Evolutionary conservation across 176 grass and related monocot species (phyloP).

Genomic region (Echinochloa phyllopogon): DNA sequence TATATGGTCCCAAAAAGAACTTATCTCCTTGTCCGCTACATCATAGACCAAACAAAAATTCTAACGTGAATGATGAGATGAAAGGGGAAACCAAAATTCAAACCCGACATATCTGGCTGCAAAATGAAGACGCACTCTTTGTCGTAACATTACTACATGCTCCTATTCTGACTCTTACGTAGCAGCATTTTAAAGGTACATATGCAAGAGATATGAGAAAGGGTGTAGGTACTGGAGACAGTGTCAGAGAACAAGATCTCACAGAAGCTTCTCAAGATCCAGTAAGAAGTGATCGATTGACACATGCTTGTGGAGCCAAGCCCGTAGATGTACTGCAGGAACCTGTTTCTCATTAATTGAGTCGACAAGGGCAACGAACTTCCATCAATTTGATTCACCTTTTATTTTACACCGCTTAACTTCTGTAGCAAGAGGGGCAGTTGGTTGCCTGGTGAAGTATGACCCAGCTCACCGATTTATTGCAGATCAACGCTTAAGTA

Average conservation of each 20-base stretch:
- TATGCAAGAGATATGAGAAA: slow-evolving; percentile 29
- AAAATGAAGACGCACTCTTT: not conserved
- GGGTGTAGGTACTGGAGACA: slow-evolving; percentile 18
- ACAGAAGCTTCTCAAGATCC: slow-evolving; percentile 50
- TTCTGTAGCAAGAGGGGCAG: not conserved
- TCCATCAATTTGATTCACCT: slow-evolving; percentile 46
- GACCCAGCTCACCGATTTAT: slow-evolving; percentile 32
- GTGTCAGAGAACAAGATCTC: slow-evolving; percentile 49
- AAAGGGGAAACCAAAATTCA: not conserved
- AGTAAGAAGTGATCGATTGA: slow-evolving; percentile 37
- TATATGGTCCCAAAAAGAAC: slow-evolving; percentile 21
- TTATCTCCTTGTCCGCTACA: not conserved
- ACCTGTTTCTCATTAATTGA: slow-evolving; percentile 52
- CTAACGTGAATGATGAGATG: not conserved
- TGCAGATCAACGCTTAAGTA: slow-evolving; percentile 38
- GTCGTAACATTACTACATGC: slow-evolving; percentile 3
- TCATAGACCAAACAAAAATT: not conserved
- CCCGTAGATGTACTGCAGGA: slow-evolving; percentile 35
- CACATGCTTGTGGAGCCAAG: slow-evolving; percentile 39
- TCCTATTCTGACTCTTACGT: not conserved
- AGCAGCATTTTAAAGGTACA: slow-evolving; percentile 15
- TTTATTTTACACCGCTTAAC: slow-evolving; percentile 6
- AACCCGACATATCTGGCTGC: not conserved
- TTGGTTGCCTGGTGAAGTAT: slow-evolving; percentile 39
- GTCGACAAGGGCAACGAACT: slow-evolving; percentile 54